These are phyloP conservation scores for Effrenium voratum DNA, from an alignment of 73 alveolate species.

Conservation along the genomic window DNA sequence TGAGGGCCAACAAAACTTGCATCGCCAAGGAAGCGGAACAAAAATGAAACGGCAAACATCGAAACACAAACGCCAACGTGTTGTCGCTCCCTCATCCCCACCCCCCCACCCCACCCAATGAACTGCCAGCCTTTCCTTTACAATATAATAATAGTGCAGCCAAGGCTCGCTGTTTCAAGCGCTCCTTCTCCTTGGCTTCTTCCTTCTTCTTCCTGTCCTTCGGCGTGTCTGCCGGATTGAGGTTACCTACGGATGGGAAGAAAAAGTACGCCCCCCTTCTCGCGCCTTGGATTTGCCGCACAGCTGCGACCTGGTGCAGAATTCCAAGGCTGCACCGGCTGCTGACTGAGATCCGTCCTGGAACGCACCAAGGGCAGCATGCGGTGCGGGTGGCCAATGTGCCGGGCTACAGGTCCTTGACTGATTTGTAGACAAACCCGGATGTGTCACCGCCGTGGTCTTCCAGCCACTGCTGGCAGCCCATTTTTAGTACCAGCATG, in stretches of 20 bases:
- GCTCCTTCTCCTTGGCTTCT: constrained; percentile 43
- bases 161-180: constrained; percentile 42
- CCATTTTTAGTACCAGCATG: constrained; percentile 89
- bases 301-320: constrained; percentile 45
- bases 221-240: not conserved
- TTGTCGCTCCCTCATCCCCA: too few species aligned
- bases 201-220: constrained; percentile 75
- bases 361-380: not conserved
- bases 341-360: constrained; percentile 79
- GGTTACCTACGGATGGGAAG: not conserved
- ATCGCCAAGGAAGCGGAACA: too few species aligned
- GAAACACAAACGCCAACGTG: too few species aligned
- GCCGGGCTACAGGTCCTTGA: constrained; percentile 20
- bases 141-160: too few species aligned
- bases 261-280: not conserved
- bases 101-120: too few species aligned
- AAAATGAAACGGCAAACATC: too few species aligned
- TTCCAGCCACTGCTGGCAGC: constrained; percentile 91
- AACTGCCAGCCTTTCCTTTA: too few species aligned
- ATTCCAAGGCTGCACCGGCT: constrained; percentile 87
- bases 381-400: not conserved
- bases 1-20: too few species aligned
- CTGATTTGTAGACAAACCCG: constrained; percentile 71
- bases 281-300: constrained; percentile 75
- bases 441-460: constrained; percentile 86